Conservation (phyloP, 2,329 filamentous ascomycete species). For the Cladorrhinum sp. region DNA sequence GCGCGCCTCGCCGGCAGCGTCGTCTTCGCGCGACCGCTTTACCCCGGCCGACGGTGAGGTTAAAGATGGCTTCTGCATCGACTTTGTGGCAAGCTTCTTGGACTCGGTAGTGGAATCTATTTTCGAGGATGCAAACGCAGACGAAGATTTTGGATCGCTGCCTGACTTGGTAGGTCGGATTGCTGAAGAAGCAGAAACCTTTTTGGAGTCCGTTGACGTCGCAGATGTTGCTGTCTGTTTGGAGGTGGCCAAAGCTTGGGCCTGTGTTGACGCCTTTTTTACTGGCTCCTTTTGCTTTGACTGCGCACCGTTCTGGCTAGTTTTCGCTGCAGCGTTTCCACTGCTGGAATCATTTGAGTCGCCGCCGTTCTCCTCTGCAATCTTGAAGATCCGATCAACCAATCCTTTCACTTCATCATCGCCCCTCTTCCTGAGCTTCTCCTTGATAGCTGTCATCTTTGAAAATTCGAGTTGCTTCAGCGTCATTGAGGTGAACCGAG, state of each 20-base stretch:
- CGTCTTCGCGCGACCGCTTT: constrained; percentile 42
- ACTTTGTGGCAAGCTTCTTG: constrained; percentile 24
- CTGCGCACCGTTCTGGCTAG: constrained; percentile 11
- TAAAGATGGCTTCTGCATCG: background rate
- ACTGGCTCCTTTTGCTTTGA: constrained; percentile 4
- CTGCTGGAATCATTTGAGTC: constrained; percentile 8
- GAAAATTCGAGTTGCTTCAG: constrained; percentile 17
- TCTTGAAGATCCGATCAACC: constrained; percentile 45
- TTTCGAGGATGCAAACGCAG: constrained; percentile 13
- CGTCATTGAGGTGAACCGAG: constrained; percentile 22
- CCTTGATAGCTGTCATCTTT: constrained; percentile 48
- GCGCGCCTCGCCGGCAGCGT: constrained; percentile 33
- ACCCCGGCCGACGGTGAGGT: constrained; percentile 23
- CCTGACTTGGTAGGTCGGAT: constrained; percentile 8
- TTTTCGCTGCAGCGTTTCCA: background rate
- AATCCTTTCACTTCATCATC: constrained; percentile 62
- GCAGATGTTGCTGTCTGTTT: constrained; percentile 5
- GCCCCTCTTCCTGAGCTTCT: constrained; percentile 61
- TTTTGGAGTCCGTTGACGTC: constrained; percentile 14
- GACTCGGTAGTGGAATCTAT: constrained; percentile 8
- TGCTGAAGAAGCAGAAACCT: constrained; percentile 4
- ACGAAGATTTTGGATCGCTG: constrained; percentile 10
- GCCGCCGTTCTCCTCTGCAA: constrained; percentile 29
- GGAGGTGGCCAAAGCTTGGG: background rate
- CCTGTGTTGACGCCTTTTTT: constrained; percentile 12